These are phyloP conservation scores for Calonectria ilicicola DNA, from an alignment of 2,329 filamentous ascomycete genomes.

Conservation along the genomic window DNA sequence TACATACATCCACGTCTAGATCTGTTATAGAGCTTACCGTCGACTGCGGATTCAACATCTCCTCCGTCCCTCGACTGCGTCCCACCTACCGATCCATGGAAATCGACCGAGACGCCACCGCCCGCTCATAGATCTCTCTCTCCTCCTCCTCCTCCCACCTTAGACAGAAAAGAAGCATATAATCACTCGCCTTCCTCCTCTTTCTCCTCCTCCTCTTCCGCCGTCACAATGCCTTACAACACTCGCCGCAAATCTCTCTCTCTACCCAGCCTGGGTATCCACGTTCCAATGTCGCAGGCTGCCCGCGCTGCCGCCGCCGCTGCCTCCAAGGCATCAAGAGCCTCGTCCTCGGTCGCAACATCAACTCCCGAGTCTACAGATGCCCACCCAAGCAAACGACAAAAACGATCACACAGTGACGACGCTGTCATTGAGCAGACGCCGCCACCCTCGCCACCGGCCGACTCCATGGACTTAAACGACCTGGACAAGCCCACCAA, in stretches of 20 bases:
- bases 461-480: conserved; percentile 43
- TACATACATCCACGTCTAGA: conserved; percentile 27
- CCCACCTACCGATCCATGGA: conserved; percentile 30
- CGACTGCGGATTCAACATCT: conserved; percentile 30
- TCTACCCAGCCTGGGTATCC: conserved; percentile 91
- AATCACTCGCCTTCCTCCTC: not conserved
- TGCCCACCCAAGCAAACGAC: conserved; percentile 69
- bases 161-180: not conserved
- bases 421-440: conserved; percentile 84
- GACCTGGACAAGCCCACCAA: conserved; percentile 42
- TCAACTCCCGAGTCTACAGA: conserved; percentile 48
- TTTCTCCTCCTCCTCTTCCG: conserved; percentile 14
- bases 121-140: conserved; percentile 27
- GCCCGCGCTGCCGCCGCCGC: conserved; percentile 63
- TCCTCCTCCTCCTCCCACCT: conserved; percentile 1
- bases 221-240: conserved; percentile 84
- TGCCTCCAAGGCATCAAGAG: conserved; percentile 55
- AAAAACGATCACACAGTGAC: conserved; percentile 86
- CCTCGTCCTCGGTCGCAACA: conserved; percentile 45
- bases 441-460: conserved; percentile 62
- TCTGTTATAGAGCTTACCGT: conserved; percentile 24
- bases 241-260: conserved; percentile 97
- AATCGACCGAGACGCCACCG: conserved; percentile 27
- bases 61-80: conserved; percentile 30
- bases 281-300: conserved; percentile 78